A percentile compares a stretch with the other conserved stretches of the same genome.
Evolutionary conservation across 2,329 filamentous ascomycete species (phyloP).

Genomic region (Xylaria multiplex): DNA sequence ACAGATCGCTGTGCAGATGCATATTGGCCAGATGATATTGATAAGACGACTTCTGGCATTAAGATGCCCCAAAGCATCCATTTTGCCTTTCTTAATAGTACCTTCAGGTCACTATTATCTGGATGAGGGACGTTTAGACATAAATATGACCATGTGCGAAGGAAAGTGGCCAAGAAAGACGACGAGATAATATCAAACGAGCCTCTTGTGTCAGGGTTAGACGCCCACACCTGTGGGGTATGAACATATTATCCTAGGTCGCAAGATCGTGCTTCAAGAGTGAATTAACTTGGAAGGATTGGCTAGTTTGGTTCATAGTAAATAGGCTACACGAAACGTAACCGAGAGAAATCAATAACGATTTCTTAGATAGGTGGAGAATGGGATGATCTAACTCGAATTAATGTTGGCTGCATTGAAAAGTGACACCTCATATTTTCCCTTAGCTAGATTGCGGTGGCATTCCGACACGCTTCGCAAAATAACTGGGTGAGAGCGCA

Average conservation of each 20-base stretch:
- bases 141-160: constrained; percentile 16
- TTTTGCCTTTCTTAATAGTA: neutral
- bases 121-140: constrained; percentile 13
- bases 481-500: too few relatives aligned
- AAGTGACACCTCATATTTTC: too few relatives aligned
- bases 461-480: too few relatives aligned
- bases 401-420: too few relatives aligned
- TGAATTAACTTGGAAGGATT: neutral
- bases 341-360: too few relatives aligned
- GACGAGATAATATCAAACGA: constrained; percentile 17
- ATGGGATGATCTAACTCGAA: too few relatives aligned
- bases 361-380: too few relatives aligned
- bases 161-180: constrained; percentile 7
- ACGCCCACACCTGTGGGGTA: constrained; percentile 12
- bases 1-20: constrained; percentile 5
- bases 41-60: constrained; percentile 6
- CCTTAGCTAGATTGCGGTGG: too few relatives aligned
- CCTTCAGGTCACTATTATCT: neutral
- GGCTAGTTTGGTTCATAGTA: neutral
- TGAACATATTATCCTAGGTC: neutral
- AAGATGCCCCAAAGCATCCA: constrained; percentile 15
- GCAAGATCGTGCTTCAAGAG: neutral
- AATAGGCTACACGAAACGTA: too few relatives aligned
- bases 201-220: constrained; percentile 3
- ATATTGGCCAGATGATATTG: constrained; percentile 4